These are phyloP conservation scores for Phaeosphaeriaceae sp. DNA, from an alignment of 2,329 filamentous ascomycete genomes.

Conservation along the genomic window DNA sequence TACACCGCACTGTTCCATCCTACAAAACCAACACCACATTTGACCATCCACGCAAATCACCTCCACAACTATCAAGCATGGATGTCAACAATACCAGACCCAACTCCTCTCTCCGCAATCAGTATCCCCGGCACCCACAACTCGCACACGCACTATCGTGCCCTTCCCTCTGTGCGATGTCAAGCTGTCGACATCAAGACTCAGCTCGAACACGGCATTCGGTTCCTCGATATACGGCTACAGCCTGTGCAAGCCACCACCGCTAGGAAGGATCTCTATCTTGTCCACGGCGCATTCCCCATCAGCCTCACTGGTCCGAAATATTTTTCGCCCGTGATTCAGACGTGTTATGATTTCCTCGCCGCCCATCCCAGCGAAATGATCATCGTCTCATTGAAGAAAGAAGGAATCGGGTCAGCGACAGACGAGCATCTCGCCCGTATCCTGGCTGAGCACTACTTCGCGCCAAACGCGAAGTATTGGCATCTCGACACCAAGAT, in stretches of 20 bases:
- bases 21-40: constrained; percentile 50
- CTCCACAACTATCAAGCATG: constrained; percentile 70
- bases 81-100: constrained; percentile 80
- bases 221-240: constrained; percentile 92
- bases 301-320: constrained; percentile 83
- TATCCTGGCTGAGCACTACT: constrained; percentile 76
- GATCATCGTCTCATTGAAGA: constrained; percentile 86
- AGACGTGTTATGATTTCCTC: constrained; percentile 77
- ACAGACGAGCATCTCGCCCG: constrained; percentile 80
- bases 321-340: constrained; percentile 76
- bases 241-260: constrained; percentile 65
- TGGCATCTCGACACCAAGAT: constrained; percentile 82
- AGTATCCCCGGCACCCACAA: constrained; percentile 97
- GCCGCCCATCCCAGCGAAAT: constrained; percentile 79
- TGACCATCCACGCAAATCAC: constrained; percentile 37
- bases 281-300: constrained; percentile 91
- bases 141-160: constrained; percentile 81
- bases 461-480: constrained; percentile 60
- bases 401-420: constrained; percentile 82
- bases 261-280: constrained; percentile 71
- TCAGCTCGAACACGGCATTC: constrained; percentile 88
- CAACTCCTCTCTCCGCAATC: constrained; percentile 76
- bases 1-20: constrained; percentile 55
- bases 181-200: constrained; percentile 79
- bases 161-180: constrained; percentile 90